Evolutionary conservation across 2,329 filamentous ascomycete genomes (phyloP).

Genomic region (Diaporthe sp.): DNA sequence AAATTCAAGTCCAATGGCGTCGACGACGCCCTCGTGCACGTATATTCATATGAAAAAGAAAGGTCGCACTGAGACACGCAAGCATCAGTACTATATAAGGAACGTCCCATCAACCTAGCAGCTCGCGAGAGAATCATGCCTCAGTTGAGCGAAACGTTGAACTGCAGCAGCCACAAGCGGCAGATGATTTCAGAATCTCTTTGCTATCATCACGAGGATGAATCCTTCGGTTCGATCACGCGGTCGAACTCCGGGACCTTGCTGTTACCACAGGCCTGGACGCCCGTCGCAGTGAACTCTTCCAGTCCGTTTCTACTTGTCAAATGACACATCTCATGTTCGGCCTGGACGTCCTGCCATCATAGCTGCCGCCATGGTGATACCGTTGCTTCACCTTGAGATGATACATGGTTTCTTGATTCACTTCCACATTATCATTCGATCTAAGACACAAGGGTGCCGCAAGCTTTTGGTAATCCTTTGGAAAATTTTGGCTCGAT

Average conservation of each 20-base stretch:
- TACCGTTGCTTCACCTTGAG: neutral
- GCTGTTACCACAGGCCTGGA: neutral
- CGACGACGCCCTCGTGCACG: neutral
- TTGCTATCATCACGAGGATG: neutral
- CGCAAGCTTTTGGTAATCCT: neutral
- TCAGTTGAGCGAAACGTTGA: neutral
- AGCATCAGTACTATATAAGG: neutral
- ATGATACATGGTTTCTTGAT: neutral
- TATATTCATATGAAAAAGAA: neutral
- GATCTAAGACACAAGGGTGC: neutral
- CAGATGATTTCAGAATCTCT: neutral
- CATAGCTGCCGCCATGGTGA: neutral
- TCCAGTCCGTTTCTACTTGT: neutral
- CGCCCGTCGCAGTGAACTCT: neutral
- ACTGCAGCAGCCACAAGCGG: neutral
- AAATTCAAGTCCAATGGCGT: neutral
- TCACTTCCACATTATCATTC: neutral
- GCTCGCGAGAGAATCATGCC: neutral
- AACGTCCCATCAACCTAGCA: neutral
- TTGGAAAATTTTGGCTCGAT: conserved; percentile 34
- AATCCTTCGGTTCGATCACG: neutral
- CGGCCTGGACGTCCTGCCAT: no score
- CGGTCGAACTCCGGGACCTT: neutral
- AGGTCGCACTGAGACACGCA: neutral
- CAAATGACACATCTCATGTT: neutral